Conservation (phyloP, 2,329 filamentous ascomycete genomes). For the Coccinonectria pachysandricola region DNA sequence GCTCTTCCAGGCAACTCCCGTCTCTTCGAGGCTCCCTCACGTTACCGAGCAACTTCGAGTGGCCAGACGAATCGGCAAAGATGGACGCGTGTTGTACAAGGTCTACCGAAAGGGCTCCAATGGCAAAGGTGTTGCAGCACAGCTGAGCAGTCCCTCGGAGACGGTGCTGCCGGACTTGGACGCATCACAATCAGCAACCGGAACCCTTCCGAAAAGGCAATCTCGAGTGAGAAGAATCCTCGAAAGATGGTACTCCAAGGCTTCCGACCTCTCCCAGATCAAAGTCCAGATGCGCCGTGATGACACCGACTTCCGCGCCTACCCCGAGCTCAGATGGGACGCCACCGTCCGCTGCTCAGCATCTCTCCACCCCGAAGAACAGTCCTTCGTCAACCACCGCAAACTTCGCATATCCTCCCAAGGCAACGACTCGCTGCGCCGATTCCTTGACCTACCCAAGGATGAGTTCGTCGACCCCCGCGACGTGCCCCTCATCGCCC, state of each 20-base stretch:
- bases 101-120: not conserved
- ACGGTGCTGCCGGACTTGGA: too few relatives aligned
- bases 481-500: slow-evolving; percentile 13
- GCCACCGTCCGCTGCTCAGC: slow-evolving; percentile 8
- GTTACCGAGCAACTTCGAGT: slow-evolving; percentile 3
- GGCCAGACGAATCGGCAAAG: not conserved
- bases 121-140: not conserved
- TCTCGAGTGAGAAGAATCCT: not conserved
- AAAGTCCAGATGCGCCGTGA: slow-evolving; percentile 7
- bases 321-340: slow-evolving; percentile 13
- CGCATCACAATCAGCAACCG: rapidly evolving
- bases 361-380: slow-evolving; percentile 6
- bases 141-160: too few relatives aligned
- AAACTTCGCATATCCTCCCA: slow-evolving; percentile 7
- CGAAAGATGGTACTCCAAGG: slow-evolving; percentile 10
- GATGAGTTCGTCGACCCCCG: slow-evolving; percentile 6
- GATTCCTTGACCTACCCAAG: slow-evolving; percentile 4
- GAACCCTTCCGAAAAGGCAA: not conserved
- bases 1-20: slow-evolving; percentile 11
- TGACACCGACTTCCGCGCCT: slow-evolving; percentile 6
- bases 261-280: slow-evolving; percentile 8
- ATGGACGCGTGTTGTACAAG: slow-evolving; percentile 1
- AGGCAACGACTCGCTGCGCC: slow-evolving; percentile 6
- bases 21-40: slow-evolving; percentile 8
- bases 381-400: slow-evolving; percentile 7